Conservation (phyloP, 139 green algal species). For the Chlamydomonas eustigma region DNA sequence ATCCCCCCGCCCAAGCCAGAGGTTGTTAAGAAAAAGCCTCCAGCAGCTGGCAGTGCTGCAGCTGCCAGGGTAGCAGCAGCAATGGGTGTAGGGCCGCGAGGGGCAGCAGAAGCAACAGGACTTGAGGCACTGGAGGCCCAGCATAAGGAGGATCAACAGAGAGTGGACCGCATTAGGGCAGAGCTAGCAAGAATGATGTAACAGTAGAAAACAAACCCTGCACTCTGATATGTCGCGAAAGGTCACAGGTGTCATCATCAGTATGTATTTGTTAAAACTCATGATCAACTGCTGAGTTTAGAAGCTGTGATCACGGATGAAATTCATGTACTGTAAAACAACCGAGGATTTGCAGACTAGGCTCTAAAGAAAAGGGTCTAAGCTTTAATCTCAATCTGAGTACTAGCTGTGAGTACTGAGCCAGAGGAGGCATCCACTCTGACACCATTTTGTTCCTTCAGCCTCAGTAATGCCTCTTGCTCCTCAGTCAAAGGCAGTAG, state of each 20-base stretch:
- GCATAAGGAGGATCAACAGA: constrained; percentile 37
- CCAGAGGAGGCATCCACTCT: no score
- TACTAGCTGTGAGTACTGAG: no score
- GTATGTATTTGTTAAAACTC: neutral
- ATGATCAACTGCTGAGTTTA: neutral
- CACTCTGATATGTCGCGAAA: neutral
- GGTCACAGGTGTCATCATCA: neutral
- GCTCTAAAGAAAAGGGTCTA: no score
- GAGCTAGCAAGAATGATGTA: constrained; percentile 37
- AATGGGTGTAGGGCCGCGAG: neutral
- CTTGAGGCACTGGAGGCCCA: constrained; percentile 49
- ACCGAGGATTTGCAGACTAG: neutral
- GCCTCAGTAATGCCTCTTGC: neutral
- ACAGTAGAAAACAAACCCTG: neutral
- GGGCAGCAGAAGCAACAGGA: neutral
- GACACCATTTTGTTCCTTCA: no score
- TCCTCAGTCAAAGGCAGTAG: constrained; percentile 58
- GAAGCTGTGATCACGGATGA: neutral
- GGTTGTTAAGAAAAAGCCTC: neutral
- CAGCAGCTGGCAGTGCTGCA: neutral
- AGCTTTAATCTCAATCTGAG: no score
- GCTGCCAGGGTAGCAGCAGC: neutral
- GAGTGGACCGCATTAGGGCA: constrained; percentile 53
- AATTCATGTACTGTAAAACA: neutral
- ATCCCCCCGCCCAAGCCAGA: constrained; percentile 10